Percentiles rank a stretch among this genome's conserved stretches.
Evolutionary conservation across 768 basidiomycete species (phyloP).

Genomic region (Hericium rajendrae): DNA sequence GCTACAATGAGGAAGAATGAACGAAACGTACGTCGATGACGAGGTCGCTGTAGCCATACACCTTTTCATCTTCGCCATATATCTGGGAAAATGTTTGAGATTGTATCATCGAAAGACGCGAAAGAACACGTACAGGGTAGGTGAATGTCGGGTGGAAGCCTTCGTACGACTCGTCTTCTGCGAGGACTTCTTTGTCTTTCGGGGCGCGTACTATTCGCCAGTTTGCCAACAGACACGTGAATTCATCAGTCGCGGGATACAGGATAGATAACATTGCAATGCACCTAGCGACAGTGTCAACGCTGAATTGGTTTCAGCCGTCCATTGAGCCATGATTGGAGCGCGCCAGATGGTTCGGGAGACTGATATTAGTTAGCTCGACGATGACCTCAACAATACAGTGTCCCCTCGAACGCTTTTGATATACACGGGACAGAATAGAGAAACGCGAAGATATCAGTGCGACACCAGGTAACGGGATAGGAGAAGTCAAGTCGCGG

Average conservation of each 20-base stretch:
- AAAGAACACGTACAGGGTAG: constrained; percentile 60
- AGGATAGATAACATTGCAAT: constrained; percentile 8
- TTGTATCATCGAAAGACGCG: not conserved
- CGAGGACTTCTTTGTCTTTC: constrained; percentile 50
- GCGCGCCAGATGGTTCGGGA: not conserved
- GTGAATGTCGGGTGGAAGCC: constrained; percentile 85
- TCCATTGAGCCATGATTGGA: constrained; percentile 48
- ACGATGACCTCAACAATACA: not conserved
- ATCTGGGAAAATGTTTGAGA: constrained; percentile 43
- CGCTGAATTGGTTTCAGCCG: constrained; percentile 69
- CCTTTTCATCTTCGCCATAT: constrained; percentile 92
- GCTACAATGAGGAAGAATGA: not conserved
- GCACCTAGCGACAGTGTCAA: constrained; percentile 67
- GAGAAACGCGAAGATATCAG: not conserved
- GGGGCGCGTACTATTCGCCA: constrained; percentile 50
- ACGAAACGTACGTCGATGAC: constrained; percentile 59
- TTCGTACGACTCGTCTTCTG: constrained; percentile 46
- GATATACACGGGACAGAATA: not conserved
- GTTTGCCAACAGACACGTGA: not conserved
- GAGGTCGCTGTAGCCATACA: constrained; percentile 87
- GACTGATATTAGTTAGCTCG: not conserved
- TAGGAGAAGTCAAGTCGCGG: no score
- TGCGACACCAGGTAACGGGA: no score
- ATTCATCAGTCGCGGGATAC: not conserved
- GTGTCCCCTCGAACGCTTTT: not conserved